phyloP scores from a whole-genome alignment of 2,329 filamentous ascomycete species.

The Beauveria bassiana region DNA sequence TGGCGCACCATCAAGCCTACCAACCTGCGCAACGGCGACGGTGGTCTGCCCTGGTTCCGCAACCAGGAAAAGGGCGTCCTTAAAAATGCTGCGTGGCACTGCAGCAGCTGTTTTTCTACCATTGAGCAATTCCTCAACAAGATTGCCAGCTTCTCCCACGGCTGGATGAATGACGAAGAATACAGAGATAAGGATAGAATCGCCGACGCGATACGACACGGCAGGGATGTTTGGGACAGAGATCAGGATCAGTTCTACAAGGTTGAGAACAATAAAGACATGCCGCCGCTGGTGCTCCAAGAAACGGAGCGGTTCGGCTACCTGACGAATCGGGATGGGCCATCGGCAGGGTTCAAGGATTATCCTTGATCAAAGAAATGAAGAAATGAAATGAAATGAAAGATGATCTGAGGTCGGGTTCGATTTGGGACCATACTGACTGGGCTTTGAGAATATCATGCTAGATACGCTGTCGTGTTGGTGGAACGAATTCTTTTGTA shows the following conservation, averaged over 20 bases:
- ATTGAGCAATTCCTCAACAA: constrained; percentile 48
- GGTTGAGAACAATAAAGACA: constrained; percentile 42
- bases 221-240: constrained; percentile 48
- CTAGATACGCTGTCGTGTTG: neutral
- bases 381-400: neutral
- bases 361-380: constrained; percentile 19
- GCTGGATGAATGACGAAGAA: constrained; percentile 40
- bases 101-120: constrained; percentile 52
- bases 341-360: constrained; percentile 40
- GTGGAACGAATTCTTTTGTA: neutral
- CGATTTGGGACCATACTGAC: neutral
- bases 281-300: constrained; percentile 40
- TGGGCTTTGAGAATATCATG: neutral
- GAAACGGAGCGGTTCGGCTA: constrained; percentile 35
- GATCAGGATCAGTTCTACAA: constrained; percentile 37
- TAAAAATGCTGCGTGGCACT: constrained; percentile 51
- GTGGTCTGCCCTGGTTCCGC: constrained; percentile 30
- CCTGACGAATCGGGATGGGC: constrained; percentile 37
- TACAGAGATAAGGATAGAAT: constrained; percentile 42
- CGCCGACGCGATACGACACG: constrained; percentile 41
- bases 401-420: too few relatives aligned
- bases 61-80: constrained; percentile 36
- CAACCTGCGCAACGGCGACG: constrained; percentile 43
- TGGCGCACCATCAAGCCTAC: constrained; percentile 43
- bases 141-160: constrained; percentile 49